Evolutionary conservation across 768 basidiomycete genomes (phyloP).

Genomic region (Russula olivacea): DNA sequence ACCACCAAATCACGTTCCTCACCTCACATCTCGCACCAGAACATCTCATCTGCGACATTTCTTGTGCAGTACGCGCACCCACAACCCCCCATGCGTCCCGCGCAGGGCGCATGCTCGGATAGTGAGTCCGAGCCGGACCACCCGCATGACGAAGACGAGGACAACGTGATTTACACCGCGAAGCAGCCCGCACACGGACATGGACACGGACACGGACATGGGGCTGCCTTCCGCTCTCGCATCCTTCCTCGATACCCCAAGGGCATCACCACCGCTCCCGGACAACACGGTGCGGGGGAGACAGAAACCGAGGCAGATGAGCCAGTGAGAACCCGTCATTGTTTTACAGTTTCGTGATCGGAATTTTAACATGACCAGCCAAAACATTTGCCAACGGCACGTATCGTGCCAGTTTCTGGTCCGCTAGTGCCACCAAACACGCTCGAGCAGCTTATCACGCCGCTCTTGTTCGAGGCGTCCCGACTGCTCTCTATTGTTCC

Average conservation of each 20-base stretch:
- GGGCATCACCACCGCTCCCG: constrained; percentile 58
- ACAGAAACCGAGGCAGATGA: constrained; percentile 78
- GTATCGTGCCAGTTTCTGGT: constrained; percentile 47
- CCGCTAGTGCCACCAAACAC: constrained; percentile 46
- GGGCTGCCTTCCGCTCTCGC: constrained; percentile 18
- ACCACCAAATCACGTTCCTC: constrained; percentile 22
- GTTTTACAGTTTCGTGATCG: background rate
- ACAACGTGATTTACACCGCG: constrained; percentile 16
- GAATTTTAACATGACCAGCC: constrained; percentile 33
- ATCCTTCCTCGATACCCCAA: constrained; percentile 18
- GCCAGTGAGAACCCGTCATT: constrained; percentile 45
- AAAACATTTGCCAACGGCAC: constrained; percentile 62
- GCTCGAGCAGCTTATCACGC: constrained; percentile 44
- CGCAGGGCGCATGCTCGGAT: constrained; percentile 9
- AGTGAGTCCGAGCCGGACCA: constrained; percentile 19
- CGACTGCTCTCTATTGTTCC: constrained; percentile 69
- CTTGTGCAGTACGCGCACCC: constrained; percentile 14
- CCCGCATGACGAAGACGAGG: constrained; percentile 12
- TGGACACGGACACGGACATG: background rate
- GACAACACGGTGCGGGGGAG: constrained; percentile 58
- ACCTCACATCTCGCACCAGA: constrained; percentile 15
- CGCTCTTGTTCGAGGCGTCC: constrained; percentile 62
- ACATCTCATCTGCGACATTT: constrained; percentile 18
- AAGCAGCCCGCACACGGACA: background rate
- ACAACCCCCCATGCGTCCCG: constrained; percentile 10